Base-by-base conservation (phyloP, 2,329 filamentous ascomycete genomes). In the Colletotrichum sp. region DNA sequence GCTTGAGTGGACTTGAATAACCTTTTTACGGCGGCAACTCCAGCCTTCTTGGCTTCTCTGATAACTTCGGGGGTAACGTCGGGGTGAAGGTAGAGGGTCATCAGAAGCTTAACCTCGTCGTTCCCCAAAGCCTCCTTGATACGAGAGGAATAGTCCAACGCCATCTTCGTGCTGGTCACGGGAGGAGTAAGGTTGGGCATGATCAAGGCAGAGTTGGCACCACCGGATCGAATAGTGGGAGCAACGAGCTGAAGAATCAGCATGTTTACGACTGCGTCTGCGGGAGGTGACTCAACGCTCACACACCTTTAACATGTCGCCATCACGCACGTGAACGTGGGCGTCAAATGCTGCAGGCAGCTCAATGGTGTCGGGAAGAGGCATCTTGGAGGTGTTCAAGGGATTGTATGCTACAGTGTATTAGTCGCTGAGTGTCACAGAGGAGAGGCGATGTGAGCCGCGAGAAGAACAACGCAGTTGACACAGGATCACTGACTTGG, bases 311-410 rank as follows among this genome's bases (percentile, higher is more conserved):
- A 93, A 91, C 86, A 92, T 89, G 72, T 89, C 86, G 24, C 89
- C 93, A 81, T 94, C 90, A 34, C 93, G 90, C 77, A 95, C 86
- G 82, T 95, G 93, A 78, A 94, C 93, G 78, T 93, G 91, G 83
- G 93, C 90, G 82, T 94, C 92, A 66, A 92, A 92, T 75, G 91
- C 86, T 27, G 92, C 87, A 64, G 91, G 90, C 78, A 94, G 86
- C 84, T 91, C 87, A 57, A 89, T 58, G 51, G 70, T 73, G 27
- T 47, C 61, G 13, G 76, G 58, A 15, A 74, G 70, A 73, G 70
- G 70, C 72, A 74, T 74, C 33, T 36, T 57, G 38, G n/a, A 64
- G 27, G 34, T 38, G 15, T 38, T 36, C 18, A 21, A 16, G 2
- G 8, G 18, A 18, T 66, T 18, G n/a, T 13, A 33, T 38, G 24